Base-by-base conservation (phyloP, 768 basidiomycete species). In the Pleurotus pulmonarius region DNA sequence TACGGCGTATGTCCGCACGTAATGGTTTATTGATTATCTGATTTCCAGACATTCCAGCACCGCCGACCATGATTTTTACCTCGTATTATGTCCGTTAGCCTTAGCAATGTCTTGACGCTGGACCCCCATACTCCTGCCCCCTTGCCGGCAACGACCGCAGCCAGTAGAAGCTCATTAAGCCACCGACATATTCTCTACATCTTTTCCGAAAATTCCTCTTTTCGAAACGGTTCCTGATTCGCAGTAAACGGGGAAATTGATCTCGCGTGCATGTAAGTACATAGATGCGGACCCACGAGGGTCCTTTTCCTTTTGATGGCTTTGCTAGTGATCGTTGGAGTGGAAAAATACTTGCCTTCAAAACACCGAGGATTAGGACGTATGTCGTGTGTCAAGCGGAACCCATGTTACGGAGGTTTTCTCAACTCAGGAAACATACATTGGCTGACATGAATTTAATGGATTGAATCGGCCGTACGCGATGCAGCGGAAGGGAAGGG, bases 131-230 rank as follows among this genome's bases (percentile, higher is more conserved):
- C 7, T 29, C 29, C 29, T 29, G 29, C 29, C 29, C 29, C 29
- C 29, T 34, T 34, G 9, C 29, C 29, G 29, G 29, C 29, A 34
- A 34, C 8, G 29, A 34, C 29, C 29, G 29, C 29, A 34, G 29
- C 29, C 29, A 34, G 29, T 34, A 34, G 29, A 34, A 34, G 9
- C 29, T 11, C 29, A 34, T 34, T 34, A 11, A 34, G 29, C 29
- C 51, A 40, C 51, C 51, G 51, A 53, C 51, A 41, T 53, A 43
- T 53, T 39, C 51, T n/a, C 51, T 53, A 34, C 51, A 37, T 41
- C 38, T 53, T 53, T 53, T 25, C 51, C 51, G 51, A 53, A 53
- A 39, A 53, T 53, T 53, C 51, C 51, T 53, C 51, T 53, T 53
- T 53, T 40, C 37, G 8, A 9, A 34, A 34, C 41, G n/a, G 51